These are phyloP conservation scores for Micromonas commoda DNA, from an alignment of 139 green algal species.

Conservation along the genomic window DNA sequence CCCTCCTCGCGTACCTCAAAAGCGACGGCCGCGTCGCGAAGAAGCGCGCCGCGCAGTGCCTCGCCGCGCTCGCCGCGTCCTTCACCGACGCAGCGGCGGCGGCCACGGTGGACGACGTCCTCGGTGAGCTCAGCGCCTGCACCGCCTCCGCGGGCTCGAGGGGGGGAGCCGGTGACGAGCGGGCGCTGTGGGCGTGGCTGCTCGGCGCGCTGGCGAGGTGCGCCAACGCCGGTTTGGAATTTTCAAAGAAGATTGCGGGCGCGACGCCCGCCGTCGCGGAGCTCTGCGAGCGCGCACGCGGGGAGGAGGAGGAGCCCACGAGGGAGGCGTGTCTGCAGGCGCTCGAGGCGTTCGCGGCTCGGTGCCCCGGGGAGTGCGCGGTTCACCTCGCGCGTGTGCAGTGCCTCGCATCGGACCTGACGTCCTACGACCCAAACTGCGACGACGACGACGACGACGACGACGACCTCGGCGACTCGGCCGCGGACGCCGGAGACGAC, in stretches of 20 bases:
- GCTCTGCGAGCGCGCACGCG: conserved; percentile 45
- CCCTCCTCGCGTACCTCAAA: conserved; percentile 62
- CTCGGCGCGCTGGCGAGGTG: conserved; percentile 38
- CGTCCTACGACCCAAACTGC: conserved; percentile 91
- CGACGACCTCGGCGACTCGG: neutral
- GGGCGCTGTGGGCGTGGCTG: neutral
- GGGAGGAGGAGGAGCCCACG: conserved; percentile 75
- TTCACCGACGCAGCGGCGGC: neutral
- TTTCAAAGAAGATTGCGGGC: too few relatives aligned
- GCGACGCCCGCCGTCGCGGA: neutral
- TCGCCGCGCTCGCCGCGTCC: conserved; percentile 9
- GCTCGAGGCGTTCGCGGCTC: conserved; percentile 74
- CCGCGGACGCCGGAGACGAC: conserved; percentile 41
- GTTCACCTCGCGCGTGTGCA: conserved; percentile 36
- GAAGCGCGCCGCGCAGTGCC: conserved; percentile 48
- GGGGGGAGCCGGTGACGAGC: neutral
- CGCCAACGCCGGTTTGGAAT: neutral
- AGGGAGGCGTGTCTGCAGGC: conserved; percentile 43
- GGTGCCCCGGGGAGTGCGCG: conserved; percentile 50
- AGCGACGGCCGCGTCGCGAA: conserved; percentile 51
- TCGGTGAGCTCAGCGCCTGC: neutral
- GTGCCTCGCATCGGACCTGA: conserved; percentile 41
- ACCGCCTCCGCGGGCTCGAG: too few relatives aligned
- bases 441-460: conserved; percentile 54
- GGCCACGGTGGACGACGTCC: neutral